Evolutionary conservation across 2,329 filamentous ascomycete species (phyloP).

Genomic region (Penicillium sp.): DNA sequence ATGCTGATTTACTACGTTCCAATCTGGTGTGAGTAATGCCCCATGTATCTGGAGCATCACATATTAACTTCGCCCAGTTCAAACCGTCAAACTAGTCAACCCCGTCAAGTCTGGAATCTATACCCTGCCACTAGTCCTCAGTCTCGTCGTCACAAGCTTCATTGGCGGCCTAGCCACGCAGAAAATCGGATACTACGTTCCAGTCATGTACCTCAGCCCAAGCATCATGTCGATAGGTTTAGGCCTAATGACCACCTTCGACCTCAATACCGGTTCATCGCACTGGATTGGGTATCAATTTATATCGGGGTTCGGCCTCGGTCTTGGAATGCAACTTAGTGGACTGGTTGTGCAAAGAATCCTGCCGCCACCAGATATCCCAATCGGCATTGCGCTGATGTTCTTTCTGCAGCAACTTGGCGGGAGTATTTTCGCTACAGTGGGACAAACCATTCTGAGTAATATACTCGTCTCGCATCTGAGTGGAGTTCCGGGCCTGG

Average conservation of each 20-base stretch:
- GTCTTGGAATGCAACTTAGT: constrained; percentile 27
- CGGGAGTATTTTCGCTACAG: constrained; percentile 24
- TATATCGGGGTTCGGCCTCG: constrained; percentile 32
- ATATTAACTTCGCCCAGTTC: constrained; percentile 25
- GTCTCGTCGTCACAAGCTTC: constrained; percentile 25
- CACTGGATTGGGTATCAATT: constrained; percentile 37
- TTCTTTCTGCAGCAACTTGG: constrained; percentile 27
- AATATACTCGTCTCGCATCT: constrained; percentile 16
- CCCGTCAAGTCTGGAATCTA: constrained; percentile 38
- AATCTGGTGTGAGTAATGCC: constrained; percentile 5
- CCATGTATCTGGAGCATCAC: too few species aligned
- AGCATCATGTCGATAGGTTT: constrained; percentile 29
- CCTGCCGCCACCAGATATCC: constrained; percentile 27
- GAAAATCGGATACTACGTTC: constrained; percentile 36
- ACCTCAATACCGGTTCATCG: constrained; percentile 5
- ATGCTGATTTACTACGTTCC: constrained; percentile 14
- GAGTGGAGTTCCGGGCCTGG: constrained; percentile 30
- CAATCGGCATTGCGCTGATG: constrained; percentile 27
- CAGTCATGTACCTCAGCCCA: constrained; percentile 35
- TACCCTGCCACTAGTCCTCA: constrained; percentile 40
- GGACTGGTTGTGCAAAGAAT: constrained; percentile 26
- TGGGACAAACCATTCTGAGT: constrained; percentile 25
- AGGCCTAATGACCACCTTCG: constrained; percentile 11
- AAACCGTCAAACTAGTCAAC: constrained; percentile 43
- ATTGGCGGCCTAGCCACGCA: constrained; percentile 21